These are phyloP conservation scores for Scheffersomyces cryptocercus DNA, from an alignment of 1,139 yeast genomes.

Conservation along the genomic window DNA sequence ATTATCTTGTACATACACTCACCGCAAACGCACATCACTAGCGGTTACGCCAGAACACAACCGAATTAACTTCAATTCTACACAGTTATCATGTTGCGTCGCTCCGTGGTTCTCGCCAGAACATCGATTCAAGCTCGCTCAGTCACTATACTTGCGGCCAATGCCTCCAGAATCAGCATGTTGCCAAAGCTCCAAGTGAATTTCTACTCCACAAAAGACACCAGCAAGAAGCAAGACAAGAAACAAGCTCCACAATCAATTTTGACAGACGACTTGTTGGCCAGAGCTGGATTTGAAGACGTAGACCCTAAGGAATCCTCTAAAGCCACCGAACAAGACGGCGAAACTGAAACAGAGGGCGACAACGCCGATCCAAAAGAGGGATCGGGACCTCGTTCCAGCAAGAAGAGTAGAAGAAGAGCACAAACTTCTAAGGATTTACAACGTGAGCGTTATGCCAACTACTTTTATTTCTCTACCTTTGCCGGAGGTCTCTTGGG, in stretches of 20 bases:
- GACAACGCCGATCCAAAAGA: conserved; percentile 15
- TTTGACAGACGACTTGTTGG: conserved; percentile 77
- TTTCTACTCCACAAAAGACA: conserved; percentile 18
- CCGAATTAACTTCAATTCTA: conserved; percentile 2
- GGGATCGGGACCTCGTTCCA: conserved; percentile 4
- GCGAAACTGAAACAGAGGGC: conserved; percentile 1
- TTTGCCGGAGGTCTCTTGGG: conserved; percentile 66
- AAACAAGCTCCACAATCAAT: conserved; percentile 51
- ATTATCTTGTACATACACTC: no score
- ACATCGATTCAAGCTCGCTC: no score
- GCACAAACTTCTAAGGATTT: conserved; percentile 61
- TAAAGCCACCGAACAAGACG: conserved; percentile 14
- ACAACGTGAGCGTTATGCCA: conserved; percentile 64
- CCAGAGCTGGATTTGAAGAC: conserved; percentile 78
- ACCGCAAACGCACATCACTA: no score
- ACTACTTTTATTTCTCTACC: conserved; percentile 63
- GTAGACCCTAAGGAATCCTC: conserved; percentile 5
- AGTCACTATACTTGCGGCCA: no score
- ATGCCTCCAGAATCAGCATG: no score
- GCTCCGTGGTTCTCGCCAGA: no score
- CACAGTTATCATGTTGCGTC: conserved; percentile 4
- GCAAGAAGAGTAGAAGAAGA: conserved; percentile 50
- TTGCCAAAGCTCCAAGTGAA: no score
- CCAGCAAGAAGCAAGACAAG: conserved; percentile 25
- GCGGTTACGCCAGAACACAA: no score